Base-by-base conservation (phyloP, 768 basidiomycete species). In the Lentinula raphanica region DNA sequence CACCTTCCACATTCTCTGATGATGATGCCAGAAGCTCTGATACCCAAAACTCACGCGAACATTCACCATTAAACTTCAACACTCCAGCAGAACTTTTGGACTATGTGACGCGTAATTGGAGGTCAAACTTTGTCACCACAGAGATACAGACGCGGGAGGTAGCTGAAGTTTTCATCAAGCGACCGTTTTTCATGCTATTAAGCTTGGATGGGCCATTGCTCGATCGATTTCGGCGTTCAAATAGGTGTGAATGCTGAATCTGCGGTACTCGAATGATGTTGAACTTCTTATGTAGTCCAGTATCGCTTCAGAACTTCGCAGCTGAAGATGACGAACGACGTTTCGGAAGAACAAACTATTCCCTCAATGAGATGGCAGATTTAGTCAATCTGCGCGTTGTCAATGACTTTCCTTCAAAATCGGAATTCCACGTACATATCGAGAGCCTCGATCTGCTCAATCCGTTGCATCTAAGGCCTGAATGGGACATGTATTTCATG, bases 401-500 rank as follows among this genome's bases (percentile, higher is more conserved):
- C 58, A 94, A 94, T 65, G 68, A 80, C n/a, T 92, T 88, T 64
- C 64, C 70, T 27, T 74, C 77, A 29, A 58, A 87, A 15, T 59
- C 73, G n/a, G 74, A 74, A 3, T 72, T 98, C 0, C 74, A 86
- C 64, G 62, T 66, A 12, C 76, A 95, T 66, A 73, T 98, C 9
- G 86, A 90, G 59, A 67, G 73, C 2, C 63, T 96, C 39, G 76
- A 95, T 67, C 70, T 98, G 6, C 66, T 86, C 32, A 80, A 94
- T 66, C 72, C 80, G 1, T 86, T 90, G 64, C 83, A 92, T 56
- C 71, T 97, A 28, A 79, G 96, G 48, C 96, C 96, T 2, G 80
- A 82, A 15, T 98, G 96, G 96, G 96, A 98, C 68, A 84, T 87
- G 0, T 98, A 98, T 71, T 98, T 98, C 70, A 98, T 98, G 96